Evolutionary conservation across 306 rosid genomes (phyloP).

Genomic region (Trifolium subterraneum): DNA sequence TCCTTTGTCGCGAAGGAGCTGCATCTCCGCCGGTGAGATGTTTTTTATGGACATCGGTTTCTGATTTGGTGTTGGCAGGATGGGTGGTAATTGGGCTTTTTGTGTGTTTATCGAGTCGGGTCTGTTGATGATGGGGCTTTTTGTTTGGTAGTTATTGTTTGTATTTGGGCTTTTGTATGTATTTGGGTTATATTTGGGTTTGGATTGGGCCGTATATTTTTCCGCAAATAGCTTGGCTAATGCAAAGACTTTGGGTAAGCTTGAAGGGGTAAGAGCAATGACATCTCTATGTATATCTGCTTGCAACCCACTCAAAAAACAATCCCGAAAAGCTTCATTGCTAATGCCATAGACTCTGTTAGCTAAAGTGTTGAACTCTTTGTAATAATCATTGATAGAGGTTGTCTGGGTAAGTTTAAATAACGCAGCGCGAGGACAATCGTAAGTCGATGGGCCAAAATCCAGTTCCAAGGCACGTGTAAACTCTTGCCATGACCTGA

Average conservation of each 20-base stretch:
- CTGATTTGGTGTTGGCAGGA: no score
- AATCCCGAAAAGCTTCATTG: not conserved
- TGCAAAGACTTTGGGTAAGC: no score
- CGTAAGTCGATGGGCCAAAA: no score
- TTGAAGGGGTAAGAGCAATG: not conserved
- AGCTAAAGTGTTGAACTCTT: not conserved
- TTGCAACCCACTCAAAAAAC: not conserved
- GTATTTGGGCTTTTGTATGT: no score
- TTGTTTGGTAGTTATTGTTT: not conserved
- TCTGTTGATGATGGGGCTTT: not conserved
- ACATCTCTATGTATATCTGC: not conserved
- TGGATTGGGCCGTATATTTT: no score
- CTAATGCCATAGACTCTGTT: not conserved
- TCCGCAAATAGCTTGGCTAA: no score
- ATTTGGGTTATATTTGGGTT: no score
- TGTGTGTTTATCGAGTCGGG: not conserved
- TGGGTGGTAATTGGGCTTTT: no score
- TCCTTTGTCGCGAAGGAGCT: no score
- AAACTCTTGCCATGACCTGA: not conserved
- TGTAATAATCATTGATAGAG: not conserved
- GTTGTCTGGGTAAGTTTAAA: not conserved
- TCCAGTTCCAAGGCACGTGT: not conserved
- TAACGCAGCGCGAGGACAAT: no score
- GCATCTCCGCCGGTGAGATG: no score
- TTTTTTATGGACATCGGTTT: no score